A percentile compares a stretch with the other conserved stretches of the same genome.
Conservation (phyloP, 1,139 yeast species). For the Eremothecium coryli region DNA sequence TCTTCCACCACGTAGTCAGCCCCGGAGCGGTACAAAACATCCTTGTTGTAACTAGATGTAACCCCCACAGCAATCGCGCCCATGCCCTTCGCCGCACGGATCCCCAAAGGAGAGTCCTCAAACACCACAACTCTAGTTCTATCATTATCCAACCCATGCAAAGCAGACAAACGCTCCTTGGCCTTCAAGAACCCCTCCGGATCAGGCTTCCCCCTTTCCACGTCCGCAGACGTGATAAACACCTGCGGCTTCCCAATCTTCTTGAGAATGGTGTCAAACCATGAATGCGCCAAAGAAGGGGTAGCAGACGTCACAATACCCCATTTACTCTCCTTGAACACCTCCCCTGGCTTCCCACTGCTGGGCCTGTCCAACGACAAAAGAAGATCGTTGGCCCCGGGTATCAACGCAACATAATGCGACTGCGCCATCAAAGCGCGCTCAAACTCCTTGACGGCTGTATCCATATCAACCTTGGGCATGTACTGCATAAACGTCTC, state of each 20-base stretch:
- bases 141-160: constrained; percentile 38
- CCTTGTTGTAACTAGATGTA: constrained; percentile 60
- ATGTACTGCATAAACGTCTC: constrained; percentile 59
- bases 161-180: constrained; percentile 40
- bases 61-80: constrained; percentile 70
- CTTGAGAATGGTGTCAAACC: constrained; percentile 52
- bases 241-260: constrained; percentile 44
- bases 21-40: constrained; percentile 54
- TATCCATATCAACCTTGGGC: constrained; percentile 55
- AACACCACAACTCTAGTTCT: constrained; percentile 49
- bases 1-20: constrained; percentile 68
- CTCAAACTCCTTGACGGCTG: constrained; percentile 47
- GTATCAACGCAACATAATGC: constrained; percentile 55
- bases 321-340: constrained; percentile 45
- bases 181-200: constrained; percentile 57
- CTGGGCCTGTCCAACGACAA: constrained; percentile 34
- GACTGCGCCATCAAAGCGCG: constrained; percentile 42
- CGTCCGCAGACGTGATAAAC: constrained; percentile 67
- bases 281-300: constrained; percentile 46
- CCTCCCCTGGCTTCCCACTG: constrained; percentile 23
- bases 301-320: constrained; percentile 76
- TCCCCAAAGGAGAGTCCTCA: constrained; percentile 80
- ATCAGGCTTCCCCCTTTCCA: constrained; percentile 63
- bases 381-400: constrained; percentile 58
- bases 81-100: constrained; percentile 66